Percentiles rank a stretch among this genome's conserved stretches.
These are phyloP conservation scores for Blastobotrys capitulatus DNA, from an alignment of 1,139 yeast genomes.

Conservation along the genomic window DNA sequence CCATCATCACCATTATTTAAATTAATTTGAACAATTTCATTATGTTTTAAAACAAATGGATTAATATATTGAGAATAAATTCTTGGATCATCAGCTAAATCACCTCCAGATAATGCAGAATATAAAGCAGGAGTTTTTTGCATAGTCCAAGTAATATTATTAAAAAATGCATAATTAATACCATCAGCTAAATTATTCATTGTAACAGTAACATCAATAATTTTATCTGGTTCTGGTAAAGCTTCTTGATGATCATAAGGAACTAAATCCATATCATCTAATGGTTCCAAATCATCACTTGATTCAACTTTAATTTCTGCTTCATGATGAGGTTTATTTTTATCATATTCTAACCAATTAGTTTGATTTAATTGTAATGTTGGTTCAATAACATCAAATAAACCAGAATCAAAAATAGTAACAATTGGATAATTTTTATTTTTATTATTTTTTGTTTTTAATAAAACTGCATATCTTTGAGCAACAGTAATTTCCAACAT, in stretches of 20 bases:
- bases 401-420: conserved; percentile 67
- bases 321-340: conserved; percentile 41
- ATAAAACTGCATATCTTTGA: conserved; percentile 69
- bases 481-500: conserved; percentile 66
- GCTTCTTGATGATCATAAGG: conserved; percentile 52
- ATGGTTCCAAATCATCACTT: conserved; percentile 33
- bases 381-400: conserved; percentile 69
- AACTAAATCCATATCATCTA: conserved; percentile 55
- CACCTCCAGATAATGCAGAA: conserved; percentile 63
- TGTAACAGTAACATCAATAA: conserved; percentile 56
- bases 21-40: conserved; percentile 58
- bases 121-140: conserved; percentile 81
- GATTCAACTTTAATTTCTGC: conserved; percentile 38
- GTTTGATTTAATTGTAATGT: conserved; percentile 66
- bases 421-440: conserved; percentile 68
- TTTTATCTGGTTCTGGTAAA: conserved; percentile 60
- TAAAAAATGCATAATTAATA: conserved; percentile 85
- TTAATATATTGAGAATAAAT: conserved; percentile 81
- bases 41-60: conserved; percentile 61
- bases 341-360: conserved; percentile 59
- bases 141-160: conserved; percentile 65
- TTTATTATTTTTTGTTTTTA: conserved; percentile 60
- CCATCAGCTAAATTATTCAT: conserved; percentile 83
- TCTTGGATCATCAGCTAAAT: conserved; percentile 46
- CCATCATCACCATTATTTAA: conserved; percentile 71